A percentile compares a stretch with the other conserved stretches of the same genome.
Evolutionary conservation across 2,329 filamentous ascomycete genomes (phyloP).

Genomic region (Leptosphaerulina australis): DNA sequence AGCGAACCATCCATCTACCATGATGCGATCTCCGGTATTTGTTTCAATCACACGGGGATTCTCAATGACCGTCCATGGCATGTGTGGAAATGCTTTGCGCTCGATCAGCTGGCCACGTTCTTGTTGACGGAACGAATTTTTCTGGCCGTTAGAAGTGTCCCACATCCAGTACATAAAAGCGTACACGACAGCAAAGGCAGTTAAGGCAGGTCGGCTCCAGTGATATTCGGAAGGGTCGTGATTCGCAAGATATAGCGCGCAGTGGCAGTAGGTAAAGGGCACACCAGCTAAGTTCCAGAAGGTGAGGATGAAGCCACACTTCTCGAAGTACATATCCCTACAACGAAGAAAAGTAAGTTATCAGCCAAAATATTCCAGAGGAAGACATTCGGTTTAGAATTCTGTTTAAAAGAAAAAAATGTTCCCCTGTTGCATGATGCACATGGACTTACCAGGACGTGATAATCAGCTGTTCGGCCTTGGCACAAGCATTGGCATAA

Average conservation of each 20-base stretch:
- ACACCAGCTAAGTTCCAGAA: constrained; percentile 96
- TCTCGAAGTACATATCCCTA: constrained; percentile 93
- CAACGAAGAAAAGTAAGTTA: neutral
- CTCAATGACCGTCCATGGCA: constrained; percentile 80
- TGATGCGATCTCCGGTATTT: constrained; percentile 72
- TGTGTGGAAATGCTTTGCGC: constrained; percentile 82
- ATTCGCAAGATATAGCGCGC: constrained; percentile 85
- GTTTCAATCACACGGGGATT: constrained; percentile 80
- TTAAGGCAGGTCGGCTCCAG: constrained; percentile 72
- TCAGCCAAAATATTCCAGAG: neutral
- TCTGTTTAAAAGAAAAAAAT: too few relatives aligned
- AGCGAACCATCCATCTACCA: constrained; percentile 79
- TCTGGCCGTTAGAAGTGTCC: constrained; percentile 90
- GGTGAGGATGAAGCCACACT: constrained; percentile 95
- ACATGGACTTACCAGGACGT: constrained; percentile 70
- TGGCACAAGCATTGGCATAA: constrained; percentile 88
- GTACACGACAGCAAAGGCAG: constrained; percentile 69
- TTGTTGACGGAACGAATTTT: constrained; percentile 84
- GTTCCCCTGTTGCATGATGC: neutral
- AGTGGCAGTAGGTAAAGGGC: constrained; percentile 90
- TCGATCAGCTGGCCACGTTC: constrained; percentile 71
- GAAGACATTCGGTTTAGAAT: neutral
- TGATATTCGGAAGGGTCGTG: constrained; percentile 76
- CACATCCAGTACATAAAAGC: constrained; percentile 86
- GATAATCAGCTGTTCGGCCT: constrained; percentile 87